phyloP scores from a whole-genome alignment of 257 asterid species.

The Fraxinus americana region DNA sequence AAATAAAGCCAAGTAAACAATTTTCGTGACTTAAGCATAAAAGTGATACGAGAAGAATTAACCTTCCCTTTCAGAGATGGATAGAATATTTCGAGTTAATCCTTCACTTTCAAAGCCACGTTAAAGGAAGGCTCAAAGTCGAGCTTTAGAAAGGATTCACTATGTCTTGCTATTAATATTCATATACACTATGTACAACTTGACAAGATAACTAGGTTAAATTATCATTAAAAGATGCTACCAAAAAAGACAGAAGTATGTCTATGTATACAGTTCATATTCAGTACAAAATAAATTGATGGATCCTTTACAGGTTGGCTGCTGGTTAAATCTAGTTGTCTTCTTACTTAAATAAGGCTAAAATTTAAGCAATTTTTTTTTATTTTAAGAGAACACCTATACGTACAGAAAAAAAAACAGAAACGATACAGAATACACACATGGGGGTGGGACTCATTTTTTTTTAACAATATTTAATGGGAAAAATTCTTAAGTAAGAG shows the following conservation, averaged over 20 bases:
- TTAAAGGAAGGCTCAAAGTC: background rate
- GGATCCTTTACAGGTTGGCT: background rate
- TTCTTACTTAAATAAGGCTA: background rate
- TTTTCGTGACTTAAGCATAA: too few relatives aligned
- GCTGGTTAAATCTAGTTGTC: background rate
- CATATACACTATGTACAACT: background rate
- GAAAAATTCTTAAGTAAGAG: too few relatives aligned
- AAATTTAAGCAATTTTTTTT: background rate
- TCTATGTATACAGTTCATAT: background rate
- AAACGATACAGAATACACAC: too few relatives aligned
- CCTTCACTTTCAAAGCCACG: background rate
- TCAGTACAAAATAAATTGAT: background rate
- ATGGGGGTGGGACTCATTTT: too few relatives aligned
- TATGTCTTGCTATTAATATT: background rate
- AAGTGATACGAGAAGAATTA: too few relatives aligned
- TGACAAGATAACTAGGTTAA: background rate
- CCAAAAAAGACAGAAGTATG: background rate
- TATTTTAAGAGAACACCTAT: background rate
- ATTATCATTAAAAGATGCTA: background rate
- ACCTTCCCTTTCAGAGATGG: too few relatives aligned
- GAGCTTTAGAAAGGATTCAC: background rate
- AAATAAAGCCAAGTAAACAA: too few relatives aligned
- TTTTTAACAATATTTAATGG: too few relatives aligned
- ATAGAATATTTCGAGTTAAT: background rate
- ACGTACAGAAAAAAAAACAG: too few relatives aligned